Evolutionary conservation across 192 early-diverging fungal genomes (phyloP), one percentile per base, ranked within the genome.

Genomic region (Diversispora epigaea): DNA sequence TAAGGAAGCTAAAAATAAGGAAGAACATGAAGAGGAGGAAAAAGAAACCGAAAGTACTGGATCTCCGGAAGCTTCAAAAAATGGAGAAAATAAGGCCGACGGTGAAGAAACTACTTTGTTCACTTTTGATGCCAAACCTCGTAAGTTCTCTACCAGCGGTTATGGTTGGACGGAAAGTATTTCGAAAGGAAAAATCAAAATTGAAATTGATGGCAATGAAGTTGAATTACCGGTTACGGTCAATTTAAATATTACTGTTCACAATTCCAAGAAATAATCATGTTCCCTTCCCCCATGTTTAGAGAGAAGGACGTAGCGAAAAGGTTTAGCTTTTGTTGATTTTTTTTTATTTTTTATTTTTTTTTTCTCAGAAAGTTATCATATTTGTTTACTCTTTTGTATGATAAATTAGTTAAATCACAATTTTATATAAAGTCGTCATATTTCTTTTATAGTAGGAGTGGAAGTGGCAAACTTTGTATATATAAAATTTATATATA

Each of bases 201-300:
- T 75, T 54, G 61, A 65, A 4, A 75, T 75, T 7, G 73, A 75
- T 43, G 73, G 47, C 4, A 65, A 75, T 25, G 61, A 63, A 54
- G 73, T 75, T 7, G 73, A 75, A 65, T 66, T 75, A 22, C 63
- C 73, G 7, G 73, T 65, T 22, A 66, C 73, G 17, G 65, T 75
- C 45, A 75, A 39, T 65, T 21, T 75, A 5, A 75, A 75, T 75
- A 43, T 75, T n/a, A 64, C 41, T 50, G 73, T 75, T 47, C 72
- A 74, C 15, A 40, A 43, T 63, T 74, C 72, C 7, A 65, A 63
- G 47, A 63, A 75, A 61, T 65, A 65, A 61, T 32, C 25, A 32
- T 32, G 25, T n/a, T n/a, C 25, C 25, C 25, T 32, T n/a, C n/a
- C 25, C 25, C 25, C 25, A 32, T 19, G 22, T 32, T 15, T 55